phyloP scores from a whole-genome alignment of 1,139 yeast species.

The Scheffersomyces illinoinensis region DNA sequence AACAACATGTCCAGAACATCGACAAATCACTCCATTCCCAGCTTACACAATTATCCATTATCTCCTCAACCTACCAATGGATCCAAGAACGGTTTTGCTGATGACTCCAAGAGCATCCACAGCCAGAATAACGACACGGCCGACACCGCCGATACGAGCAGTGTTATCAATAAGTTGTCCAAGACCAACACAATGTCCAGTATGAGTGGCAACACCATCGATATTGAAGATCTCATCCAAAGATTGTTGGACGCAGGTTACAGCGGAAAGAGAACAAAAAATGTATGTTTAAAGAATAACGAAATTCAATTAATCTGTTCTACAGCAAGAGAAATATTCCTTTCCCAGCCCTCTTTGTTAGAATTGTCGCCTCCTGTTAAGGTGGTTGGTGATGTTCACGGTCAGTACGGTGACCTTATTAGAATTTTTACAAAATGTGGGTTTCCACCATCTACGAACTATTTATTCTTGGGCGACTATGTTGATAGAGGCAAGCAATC shows the following conservation, averaged over 20 bases:
- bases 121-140: neutral
- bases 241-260: constrained; percentile 92
- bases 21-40: constrained; percentile 34
- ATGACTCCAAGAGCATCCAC: constrained; percentile 1
- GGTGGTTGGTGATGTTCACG: constrained; percentile 97
- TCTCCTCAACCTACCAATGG: constrained; percentile 26
- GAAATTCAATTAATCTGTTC: constrained; percentile 88
- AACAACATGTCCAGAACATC: constrained; percentile 29
- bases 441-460: constrained; percentile 94
- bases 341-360: constrained; percentile 84
- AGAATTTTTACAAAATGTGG: constrained; percentile 95
- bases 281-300: constrained; percentile 80
- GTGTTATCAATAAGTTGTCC: constrained; percentile 14
- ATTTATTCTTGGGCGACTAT: constrained; percentile 90
- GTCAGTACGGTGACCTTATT: constrained; percentile 89
- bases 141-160: constrained; percentile 2
- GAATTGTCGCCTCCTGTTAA: constrained; percentile 95
- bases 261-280: constrained; percentile 87
- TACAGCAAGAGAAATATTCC: constrained; percentile 81
- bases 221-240: constrained; percentile 88
- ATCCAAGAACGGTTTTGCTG: constrained; percentile 9
- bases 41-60: constrained; percentile 19
- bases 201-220: constrained; percentile 38
- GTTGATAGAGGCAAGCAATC: constrained; percentile 97
- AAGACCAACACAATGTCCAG: constrained; percentile 9